Conservation (phyloP, 768 basidiomycete genomes). For the Termitomyces sp. region DNA sequence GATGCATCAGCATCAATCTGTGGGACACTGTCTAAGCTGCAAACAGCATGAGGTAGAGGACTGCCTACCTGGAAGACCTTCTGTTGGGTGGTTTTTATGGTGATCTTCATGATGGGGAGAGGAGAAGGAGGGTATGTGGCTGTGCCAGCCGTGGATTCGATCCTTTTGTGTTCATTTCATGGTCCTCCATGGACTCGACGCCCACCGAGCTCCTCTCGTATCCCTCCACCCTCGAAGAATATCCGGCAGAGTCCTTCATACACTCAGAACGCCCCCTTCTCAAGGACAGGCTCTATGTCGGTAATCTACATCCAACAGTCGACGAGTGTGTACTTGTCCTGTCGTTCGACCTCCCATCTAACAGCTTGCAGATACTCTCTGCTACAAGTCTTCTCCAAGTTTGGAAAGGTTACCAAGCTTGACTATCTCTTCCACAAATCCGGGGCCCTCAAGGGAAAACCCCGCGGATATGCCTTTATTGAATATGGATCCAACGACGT, state of each 20-base stretch:
- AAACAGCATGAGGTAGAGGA: conserved; percentile 1
- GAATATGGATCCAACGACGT: conserved; percentile 82
- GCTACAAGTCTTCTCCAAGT: conserved; percentile 87
- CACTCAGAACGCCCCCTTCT: conserved; percentile 32
- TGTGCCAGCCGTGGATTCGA: neutral
- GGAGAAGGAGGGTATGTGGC: conserved; percentile 7
- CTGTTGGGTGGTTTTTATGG: conserved; percentile 92
- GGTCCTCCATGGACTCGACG: neutral
- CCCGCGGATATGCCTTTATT: conserved; percentile 92
- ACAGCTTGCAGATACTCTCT: conserved; percentile 64
- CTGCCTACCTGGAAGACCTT: conserved; percentile 74
- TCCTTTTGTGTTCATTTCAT: neutral
- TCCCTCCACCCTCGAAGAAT: conserved; percentile 16
- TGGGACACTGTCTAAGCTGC: neutral
- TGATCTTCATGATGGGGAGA: conserved; percentile 73
- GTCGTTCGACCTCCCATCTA: neutral
- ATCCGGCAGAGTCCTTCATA: conserved; percentile 14
- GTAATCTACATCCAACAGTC: conserved; percentile 82
- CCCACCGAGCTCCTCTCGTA: conserved; percentile 18
- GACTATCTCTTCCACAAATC: conserved; percentile 96
- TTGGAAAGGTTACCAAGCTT: conserved; percentile 87
- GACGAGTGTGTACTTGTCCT: conserved; percentile 62
- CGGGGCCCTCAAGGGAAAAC: conserved; percentile 85
- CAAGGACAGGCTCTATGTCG: conserved; percentile 83
- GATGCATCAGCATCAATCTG: conserved; percentile 75